A percentile compares a stretch with the other conserved stretches of the same genome.
Conservation (phyloP, 1,139 yeast genomes). For the Yamadazyma diddensiae region DNA sequence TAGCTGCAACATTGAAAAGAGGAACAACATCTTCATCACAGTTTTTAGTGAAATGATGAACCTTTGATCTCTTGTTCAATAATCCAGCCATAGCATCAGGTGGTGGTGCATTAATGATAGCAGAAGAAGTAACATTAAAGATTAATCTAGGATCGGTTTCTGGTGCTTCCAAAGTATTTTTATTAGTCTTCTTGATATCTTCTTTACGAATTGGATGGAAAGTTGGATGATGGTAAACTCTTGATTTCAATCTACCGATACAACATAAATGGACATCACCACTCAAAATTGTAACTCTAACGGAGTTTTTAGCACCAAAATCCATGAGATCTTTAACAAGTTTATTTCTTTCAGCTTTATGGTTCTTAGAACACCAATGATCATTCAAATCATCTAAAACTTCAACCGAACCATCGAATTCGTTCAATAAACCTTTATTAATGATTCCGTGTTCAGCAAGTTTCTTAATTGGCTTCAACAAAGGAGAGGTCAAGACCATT, state of each 20-base stretch:
- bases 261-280: conserved; percentile 95
- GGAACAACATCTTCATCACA: conserved; percentile 83
- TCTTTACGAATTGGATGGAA: conserved; percentile 23
- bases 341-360: conserved; percentile 71
- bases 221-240: conserved; percentile 46
- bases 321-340: conserved; percentile 55
- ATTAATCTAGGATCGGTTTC: conserved; percentile 73
- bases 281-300: conserved; percentile 76
- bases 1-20: conserved; percentile 60
- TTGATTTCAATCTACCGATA: conserved; percentile 71
- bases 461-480: conserved; percentile 62
- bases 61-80: conserved; percentile 59
- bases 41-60: conserved; percentile 60
- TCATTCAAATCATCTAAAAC: conserved; percentile 89
- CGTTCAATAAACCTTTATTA: conserved; percentile 72
- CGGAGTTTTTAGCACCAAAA: conserved; percentile 60
- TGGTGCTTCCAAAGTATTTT: conserved; percentile 46
- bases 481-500: conserved; percentile 58
- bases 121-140: conserved; percentile 82
- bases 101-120: conserved; percentile 90
- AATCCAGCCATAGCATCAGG: conserved; percentile 80
- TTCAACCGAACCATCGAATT: conserved; percentile 88
- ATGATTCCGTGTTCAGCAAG: conserved; percentile 69
- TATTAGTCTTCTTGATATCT: conserved; percentile 34
- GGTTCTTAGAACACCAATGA: conserved; percentile 92